Evolutionary conservation across 179 eudicot species (phyloP), one percentile per base, ranked within the genome.

Genomic region (Kewa caespitosa): DNA sequence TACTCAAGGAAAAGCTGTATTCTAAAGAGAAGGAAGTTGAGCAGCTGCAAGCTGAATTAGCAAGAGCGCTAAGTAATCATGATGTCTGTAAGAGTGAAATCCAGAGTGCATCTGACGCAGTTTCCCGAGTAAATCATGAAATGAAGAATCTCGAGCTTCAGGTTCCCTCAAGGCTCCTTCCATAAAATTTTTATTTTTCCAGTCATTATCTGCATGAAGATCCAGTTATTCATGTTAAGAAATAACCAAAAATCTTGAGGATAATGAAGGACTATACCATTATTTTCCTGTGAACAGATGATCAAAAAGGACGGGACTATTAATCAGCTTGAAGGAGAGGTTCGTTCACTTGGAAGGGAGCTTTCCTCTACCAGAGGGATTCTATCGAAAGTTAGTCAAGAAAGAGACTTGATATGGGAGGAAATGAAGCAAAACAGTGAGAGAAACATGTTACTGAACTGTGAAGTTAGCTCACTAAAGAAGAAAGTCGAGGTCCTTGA

Each of bases 71-170:
- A 41, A 87, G 91, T 80, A 88, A 90, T 39, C 84, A 83, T 73
- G 97, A 91, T 42, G 80, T 81, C 23, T 88, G 89, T 74, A 85
- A 86, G 70, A 76, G 82, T 69, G 98, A 93, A 81, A 84, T 90
- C 41, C 92, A 91, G 79, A 85, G 83, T 74, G 88, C 94, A 41
- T 32, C 85, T 81, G 97, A 93, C 78, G 83, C 82, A 27, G 72
- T 93, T 80, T 89, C 97, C 71, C 86, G 98, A 54, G 62, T 84
- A 67, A 89, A 82, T 74, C 98, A 93, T 78, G 80, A 85, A 82
- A 80, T 87, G 97, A 91, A 91, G 90, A 92, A 87, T 72, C 89
- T 88, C 27, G 94, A 91, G 80, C 89, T 93, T 74, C 89, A 91
- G 92, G 97, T 93, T 38, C 76, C 55, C 67, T 60, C 30, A 30